Percentiles rank a stretch among this genome's conserved stretches.
Conservation (phyloP, 2,329 filamentous ascomycete species). For the Penicillium sp. region DNA sequence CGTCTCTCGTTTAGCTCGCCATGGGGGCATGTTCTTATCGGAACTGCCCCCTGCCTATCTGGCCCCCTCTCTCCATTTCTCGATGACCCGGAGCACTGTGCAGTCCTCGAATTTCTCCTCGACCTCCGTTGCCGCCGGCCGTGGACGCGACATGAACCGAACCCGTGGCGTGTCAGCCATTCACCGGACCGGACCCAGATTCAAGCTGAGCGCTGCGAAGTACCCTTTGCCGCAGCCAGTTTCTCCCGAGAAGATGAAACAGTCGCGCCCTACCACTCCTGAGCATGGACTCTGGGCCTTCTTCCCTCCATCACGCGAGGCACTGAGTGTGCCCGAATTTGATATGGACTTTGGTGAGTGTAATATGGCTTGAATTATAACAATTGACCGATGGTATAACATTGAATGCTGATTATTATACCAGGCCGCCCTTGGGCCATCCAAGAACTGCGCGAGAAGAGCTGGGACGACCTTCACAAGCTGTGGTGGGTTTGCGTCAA, state of each 20-base stretch:
- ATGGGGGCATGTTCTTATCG: constrained; percentile 38
- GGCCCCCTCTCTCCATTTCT: constrained; percentile 46
- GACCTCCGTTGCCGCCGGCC: constrained; percentile 55
- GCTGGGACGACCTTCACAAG: constrained; percentile 88
- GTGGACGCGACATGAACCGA: constrained; percentile 74
- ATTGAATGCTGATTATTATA: constrained; percentile 13
- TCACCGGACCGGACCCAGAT: constrained; percentile 74
- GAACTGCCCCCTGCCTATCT: constrained; percentile 51
- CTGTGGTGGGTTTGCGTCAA: constrained; percentile 95
- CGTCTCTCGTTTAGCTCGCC: constrained; percentile 37
- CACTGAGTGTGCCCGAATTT: constrained; percentile 74
- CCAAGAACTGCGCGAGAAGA: constrained; percentile 84
- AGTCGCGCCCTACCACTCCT: constrained; percentile 60
- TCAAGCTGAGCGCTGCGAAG: constrained; percentile 74
- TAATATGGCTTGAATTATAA: not conserved
- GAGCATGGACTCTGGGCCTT: constrained; percentile 93
- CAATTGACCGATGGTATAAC: not conserved
- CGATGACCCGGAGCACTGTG: constrained; percentile 34
- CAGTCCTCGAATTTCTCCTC: constrained; percentile 55
- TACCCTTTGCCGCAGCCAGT: constrained; percentile 75
- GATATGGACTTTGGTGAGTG: constrained; percentile 68
- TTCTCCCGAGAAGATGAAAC: constrained; percentile 54
- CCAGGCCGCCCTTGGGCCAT: constrained; percentile 78
- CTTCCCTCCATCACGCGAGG: constrained; percentile 72
- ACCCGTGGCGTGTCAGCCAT: constrained; percentile 81